Evolutionary conservation across 164 flowering plant species (phyloP), one percentile per base, ranked within the genome.

Genomic region (Vitis rotundifolia): DNA sequence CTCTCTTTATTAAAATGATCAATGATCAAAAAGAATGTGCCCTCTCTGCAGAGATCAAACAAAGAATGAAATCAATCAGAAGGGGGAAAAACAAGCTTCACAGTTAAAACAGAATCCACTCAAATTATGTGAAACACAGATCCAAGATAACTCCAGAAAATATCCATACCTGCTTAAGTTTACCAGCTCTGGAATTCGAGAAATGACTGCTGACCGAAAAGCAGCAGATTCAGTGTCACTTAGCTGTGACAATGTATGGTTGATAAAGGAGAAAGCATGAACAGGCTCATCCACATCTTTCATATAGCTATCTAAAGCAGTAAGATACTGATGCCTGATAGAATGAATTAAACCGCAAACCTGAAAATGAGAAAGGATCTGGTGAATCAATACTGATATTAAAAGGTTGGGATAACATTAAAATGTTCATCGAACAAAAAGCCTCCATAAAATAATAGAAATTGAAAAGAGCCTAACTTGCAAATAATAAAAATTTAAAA

Each of bases 291-390:
- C 85, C 8, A 73, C 73, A 70, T 84, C 97, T 80, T 89, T 91
- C 86, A 91, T 87, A 74, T 87, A 95, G 79, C 90, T 83, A 73
- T 92, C 96, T 72, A 95, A 72, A 62, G 99, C 93, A 76, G 89
- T 77, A 77, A 86, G 49, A 75, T 93, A 77, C 66, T 90, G 85
- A 59, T 75, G 80, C 75, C 86, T 82, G 55, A 71, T 79, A 37
- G 80, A 75, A 77, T 91, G 80, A 71, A 95, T 88, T n/a, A 84
- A 84, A 72, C 99, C 97, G 79, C 96, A 95, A 68, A 86, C 98
- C 99, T 94, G 70, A 65, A 78, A 61, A 72, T 70, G 11, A 61
- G 15, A 76, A 61, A 6, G 70, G 8, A 19, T 5, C 16, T 11
- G 29, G 7, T 37, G 44, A 37, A 6, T 37, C 44, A 37, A 37